A percentile compares a stretch with the other conserved stretches of the same genome.
phyloP scores from a whole-genome alignment of 495 filamentous ascomycete genomes.

The Tuber borchii region DNA sequence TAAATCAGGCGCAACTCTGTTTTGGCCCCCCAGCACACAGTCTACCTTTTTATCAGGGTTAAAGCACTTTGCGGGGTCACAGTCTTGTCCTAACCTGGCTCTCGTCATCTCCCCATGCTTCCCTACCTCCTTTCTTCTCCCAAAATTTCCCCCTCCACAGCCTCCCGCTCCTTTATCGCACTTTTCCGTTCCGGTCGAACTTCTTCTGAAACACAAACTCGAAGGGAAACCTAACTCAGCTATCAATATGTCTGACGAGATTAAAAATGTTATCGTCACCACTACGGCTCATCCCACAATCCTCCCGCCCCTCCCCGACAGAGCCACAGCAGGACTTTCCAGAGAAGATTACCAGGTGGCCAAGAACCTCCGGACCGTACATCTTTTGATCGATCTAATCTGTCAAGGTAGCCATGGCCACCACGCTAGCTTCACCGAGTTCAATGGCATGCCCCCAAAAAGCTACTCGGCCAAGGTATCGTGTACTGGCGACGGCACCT shows the following conservation, averaged over 20 bases:
- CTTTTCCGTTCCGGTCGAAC: neutral
- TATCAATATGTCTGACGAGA: neutral
- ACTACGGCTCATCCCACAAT: neutral
- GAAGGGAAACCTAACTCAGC: neutral
- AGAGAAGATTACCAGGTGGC: neutral
- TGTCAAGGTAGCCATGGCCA: neutral
- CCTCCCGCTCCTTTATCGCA: neutral
- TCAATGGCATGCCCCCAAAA: neutral
- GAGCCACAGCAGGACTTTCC: neutral
- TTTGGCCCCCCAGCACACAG: neutral
- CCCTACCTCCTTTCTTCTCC: neutral
- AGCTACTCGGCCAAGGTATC: neutral
- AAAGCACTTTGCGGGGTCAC: neutral
- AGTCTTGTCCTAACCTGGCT: neutral
- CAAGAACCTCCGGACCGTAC: neutral
- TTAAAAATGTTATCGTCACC: neutral
- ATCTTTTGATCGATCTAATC: neutral
- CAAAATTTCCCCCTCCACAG: neutral
- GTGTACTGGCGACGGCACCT: neutral
- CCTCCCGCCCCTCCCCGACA: neutral
- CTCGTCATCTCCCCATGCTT: neutral
- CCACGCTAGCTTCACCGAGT: neutral
- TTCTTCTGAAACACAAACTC: neutral
- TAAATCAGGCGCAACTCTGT: neutral
- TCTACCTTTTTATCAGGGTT: neutral